Conservation (phyloP, 1,284 basidiomycete species). For the Leccinum solheimii region DNA sequence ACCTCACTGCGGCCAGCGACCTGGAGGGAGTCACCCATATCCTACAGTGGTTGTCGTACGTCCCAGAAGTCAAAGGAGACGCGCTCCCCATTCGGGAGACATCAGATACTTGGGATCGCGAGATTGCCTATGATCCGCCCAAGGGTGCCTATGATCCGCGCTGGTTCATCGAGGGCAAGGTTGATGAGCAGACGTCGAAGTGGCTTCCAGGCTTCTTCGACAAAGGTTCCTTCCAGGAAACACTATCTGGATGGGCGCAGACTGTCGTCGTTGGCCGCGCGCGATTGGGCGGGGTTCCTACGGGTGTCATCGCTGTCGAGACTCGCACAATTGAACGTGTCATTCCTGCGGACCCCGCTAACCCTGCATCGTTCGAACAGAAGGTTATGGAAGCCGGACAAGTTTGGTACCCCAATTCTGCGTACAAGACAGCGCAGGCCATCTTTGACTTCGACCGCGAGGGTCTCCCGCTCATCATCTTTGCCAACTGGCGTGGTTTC, state of each 20-base stretch:
- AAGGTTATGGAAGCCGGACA: slow-evolving; percentile 99
- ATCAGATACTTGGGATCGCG: slow-evolving; percentile 88
- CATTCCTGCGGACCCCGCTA: slow-evolving; percentile 98
- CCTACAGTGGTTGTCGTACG: slow-evolving; percentile 93
- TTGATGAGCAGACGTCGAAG: slow-evolving; percentile 75
- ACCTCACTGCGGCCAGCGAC: slow-evolving; percentile 93
- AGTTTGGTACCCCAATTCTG: slow-evolving; percentile 99
- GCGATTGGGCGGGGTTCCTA: slow-evolving; percentile 94
- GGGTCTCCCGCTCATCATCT: slow-evolving; percentile 95
- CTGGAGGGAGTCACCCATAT: slow-evolving; percentile 93
- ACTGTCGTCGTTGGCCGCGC: slow-evolving; percentile 98
- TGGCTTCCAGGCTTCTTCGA: slow-evolving; percentile 96
- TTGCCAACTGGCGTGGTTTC: slow-evolving; percentile 99
- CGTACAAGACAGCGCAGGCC: slow-evolving; percentile 99
- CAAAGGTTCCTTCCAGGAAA: slow-evolving; percentile 95
- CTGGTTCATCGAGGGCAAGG: slow-evolving; percentile 96
- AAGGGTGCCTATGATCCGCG: slow-evolving; percentile 97
- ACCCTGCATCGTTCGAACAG: slow-evolving; percentile 96
- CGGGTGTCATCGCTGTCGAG: slow-evolving; percentile 97
- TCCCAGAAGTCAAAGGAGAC: slow-evolving; percentile 80
- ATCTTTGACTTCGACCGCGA: slow-evolving; percentile 99
- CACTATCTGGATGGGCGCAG: slow-evolving; percentile 95
- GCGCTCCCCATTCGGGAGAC: slow-evolving; percentile 75
- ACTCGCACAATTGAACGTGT: slow-evolving; percentile 97
- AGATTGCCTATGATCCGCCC: slow-evolving; percentile 87